Percentiles rank a stretch among this genome's conserved stretches.
phyloP scores from a whole-genome alignment of 2,329 filamentous ascomycete genomes.

The Fusarium nygamai region DNA sequence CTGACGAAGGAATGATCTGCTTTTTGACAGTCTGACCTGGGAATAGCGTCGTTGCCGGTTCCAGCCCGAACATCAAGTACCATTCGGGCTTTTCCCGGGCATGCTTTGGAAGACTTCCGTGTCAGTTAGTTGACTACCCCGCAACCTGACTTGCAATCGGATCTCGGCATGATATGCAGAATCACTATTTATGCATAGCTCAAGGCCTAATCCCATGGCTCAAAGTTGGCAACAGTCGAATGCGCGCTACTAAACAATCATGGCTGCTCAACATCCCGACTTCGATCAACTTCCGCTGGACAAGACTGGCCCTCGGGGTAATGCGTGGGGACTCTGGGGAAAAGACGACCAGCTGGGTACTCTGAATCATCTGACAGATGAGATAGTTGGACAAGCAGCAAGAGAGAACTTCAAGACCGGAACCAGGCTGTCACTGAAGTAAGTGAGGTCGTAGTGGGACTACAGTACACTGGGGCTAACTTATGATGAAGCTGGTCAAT shows the following conservation, averaged over 20 bases:
- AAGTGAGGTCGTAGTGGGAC: background rate
- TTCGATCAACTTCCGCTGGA: conserved; percentile 8
- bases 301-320: conserved; percentile 9
- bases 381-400: conserved; percentile 1
- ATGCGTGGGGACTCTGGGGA: conserved; percentile 16
- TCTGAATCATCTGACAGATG: background rate
- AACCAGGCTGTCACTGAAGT: conserved; percentile 8
- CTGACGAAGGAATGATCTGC: background rate
- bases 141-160: background rate
- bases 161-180: background rate
- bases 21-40: background rate
- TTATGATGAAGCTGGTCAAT: conserved; percentile 5
- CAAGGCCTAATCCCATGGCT: too few relatives aligned
- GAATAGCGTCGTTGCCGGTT: background rate
- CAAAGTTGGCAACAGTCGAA: accelerated
- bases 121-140: background rate
- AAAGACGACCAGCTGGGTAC: conserved; percentile 11
- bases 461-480: background rate
- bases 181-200: background rate
- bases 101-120: background rate
- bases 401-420: conserved; percentile 11
- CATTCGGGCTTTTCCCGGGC: background rate
- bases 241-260: background rate
- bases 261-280: background rate
- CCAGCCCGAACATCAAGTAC: background rate